Conservation (phyloP, 129 eudicot species). For the Arctium lappa region DNA sequence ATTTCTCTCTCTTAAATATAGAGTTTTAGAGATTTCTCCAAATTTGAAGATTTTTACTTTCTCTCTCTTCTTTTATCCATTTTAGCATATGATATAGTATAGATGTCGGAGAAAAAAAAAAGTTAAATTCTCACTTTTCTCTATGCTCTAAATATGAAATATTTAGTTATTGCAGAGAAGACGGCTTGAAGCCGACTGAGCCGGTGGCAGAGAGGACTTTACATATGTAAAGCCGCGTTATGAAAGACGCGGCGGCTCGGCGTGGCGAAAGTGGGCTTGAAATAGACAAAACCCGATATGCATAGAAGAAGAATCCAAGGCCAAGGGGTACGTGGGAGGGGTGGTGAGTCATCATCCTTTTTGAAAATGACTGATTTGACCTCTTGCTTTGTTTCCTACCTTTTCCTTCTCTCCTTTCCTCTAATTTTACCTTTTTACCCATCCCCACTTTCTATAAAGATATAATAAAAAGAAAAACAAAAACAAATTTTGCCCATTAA, state of each 20-base stretch:
- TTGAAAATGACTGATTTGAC: constrained; percentile 13
- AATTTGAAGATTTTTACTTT: too few relatives aligned
- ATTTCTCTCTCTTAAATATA: too few relatives aligned
- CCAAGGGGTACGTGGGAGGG: constrained; percentile 13
- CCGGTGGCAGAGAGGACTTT: neutral
- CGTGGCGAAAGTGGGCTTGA: neutral
- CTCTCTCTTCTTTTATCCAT: too few relatives aligned
- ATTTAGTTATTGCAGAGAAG: neutral
- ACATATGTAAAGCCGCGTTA: neutral
- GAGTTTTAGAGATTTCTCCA: too few relatives aligned
- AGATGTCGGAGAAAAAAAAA: too few relatives aligned
- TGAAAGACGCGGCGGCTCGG: constrained; percentile 10
- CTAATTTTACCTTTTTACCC: constrained; percentile 9
- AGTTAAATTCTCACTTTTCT: too few relatives aligned
- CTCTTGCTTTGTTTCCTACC: constrained; percentile 1
- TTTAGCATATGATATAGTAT: too few relatives aligned
- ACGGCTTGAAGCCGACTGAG: neutral
- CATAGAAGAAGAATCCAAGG: constrained; percentile 11
- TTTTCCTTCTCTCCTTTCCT: neutral
- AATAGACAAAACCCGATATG: constrained; percentile 4
- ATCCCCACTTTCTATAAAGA: neutral
- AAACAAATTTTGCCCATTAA: neutral
- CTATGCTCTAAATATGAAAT: neutral
- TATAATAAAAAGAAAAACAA: neutral
- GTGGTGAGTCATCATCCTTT: constrained; percentile 8